phyloP scores from a whole-genome alignment of 1,284 basidiomycete genomes.

The Dichomitus squalens region DNA sequence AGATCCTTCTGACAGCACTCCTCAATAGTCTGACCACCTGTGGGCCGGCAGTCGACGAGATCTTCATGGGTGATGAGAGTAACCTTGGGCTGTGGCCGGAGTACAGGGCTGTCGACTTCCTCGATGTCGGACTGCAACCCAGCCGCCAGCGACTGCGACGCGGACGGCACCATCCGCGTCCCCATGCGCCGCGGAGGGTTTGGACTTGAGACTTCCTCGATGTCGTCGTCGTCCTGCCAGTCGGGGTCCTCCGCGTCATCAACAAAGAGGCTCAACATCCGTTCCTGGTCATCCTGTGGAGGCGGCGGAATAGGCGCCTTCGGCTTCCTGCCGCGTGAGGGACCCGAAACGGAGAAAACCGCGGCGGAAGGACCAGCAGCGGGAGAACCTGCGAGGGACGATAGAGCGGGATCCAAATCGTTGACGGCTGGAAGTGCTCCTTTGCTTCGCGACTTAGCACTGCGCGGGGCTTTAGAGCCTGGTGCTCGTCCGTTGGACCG shows the following conservation, averaged over 20 bases:
- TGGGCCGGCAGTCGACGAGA: background rate
- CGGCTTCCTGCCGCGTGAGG: conserved; percentile 2
- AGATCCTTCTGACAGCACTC: conserved; percentile 17
- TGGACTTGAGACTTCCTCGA: conserved; percentile 20
- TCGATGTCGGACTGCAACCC: conserved; percentile 19
- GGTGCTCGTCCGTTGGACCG: conserved; percentile 3
- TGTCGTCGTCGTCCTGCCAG: conserved; percentile 19
- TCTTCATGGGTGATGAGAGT: conserved; percentile 15
- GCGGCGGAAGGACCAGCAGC: conserved; percentile 2
- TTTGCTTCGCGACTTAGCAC: conserved; percentile 6
- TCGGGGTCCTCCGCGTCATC: conserved; percentile 18
- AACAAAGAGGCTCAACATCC: conserved; percentile 14
- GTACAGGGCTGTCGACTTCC: conserved; percentile 9
- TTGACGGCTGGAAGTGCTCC: background rate
- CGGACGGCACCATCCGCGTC: conserved; percentile 13
- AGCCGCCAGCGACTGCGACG: conserved; percentile 4
- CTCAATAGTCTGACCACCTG: conserved; percentile 12
- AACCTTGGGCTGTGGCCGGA: conserved; percentile 4
- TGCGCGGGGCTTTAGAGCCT: background rate
- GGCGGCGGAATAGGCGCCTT: background rate
- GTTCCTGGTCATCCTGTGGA: background rate
- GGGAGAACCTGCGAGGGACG: background rate
- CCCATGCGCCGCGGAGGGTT: conserved; percentile 11
- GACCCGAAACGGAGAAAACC: background rate
- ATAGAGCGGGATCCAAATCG: background rate